Base-by-base conservation (phyloP, 768 basidiomycete genomes). In the Gymnopilus dilepis region DNA sequence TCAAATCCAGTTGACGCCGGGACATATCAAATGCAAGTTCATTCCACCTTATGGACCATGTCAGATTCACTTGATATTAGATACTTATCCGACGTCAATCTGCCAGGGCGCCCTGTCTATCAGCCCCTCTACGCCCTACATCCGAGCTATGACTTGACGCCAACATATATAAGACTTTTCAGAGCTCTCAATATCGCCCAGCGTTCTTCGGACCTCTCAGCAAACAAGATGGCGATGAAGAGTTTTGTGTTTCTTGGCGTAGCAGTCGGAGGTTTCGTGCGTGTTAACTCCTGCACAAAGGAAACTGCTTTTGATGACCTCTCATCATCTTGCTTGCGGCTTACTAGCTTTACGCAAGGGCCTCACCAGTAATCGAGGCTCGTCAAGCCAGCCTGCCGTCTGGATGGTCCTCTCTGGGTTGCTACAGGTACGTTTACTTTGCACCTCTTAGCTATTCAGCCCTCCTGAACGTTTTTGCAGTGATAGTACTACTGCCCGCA, bases 401-500 rank as follows among this genome's bases (percentile, higher is more conserved):
- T 12, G 60, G 60, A 56, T 61, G 60, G 60, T 28, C 54, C 1
- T 19, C 60, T 24, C 28, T 61, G 19, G 60, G 60, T 12, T 61
- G 60, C 33, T 61, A 55, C 22, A 61, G 60, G 60, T 56, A 28
- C 13, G 31, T 45, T 19, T 6, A 4, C 19, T 21, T 31, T 28
- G 11, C 45, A 28, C 7, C 6, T 12, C 38, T 31, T 31, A 2
- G 6, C 26, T 2, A 37, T 11, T 2, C 15, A 4, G 3, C 7
- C 8, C 34, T 6, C 24, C 24, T 37, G 34, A 37, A 2, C 11
- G 7, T 38, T 58, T 58, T 31, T 15, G 22, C 22, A 89, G 88
- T 55, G 89, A 90, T 70, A 80, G 80, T 37, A 71, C 78, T 26
- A 80, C 70, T 26, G 72, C 79, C 6, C 86, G 90, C 15, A 84